Conservation (phyloP, 495 filamentous ascomycete species). For the Apodospora peruviana region DNA sequence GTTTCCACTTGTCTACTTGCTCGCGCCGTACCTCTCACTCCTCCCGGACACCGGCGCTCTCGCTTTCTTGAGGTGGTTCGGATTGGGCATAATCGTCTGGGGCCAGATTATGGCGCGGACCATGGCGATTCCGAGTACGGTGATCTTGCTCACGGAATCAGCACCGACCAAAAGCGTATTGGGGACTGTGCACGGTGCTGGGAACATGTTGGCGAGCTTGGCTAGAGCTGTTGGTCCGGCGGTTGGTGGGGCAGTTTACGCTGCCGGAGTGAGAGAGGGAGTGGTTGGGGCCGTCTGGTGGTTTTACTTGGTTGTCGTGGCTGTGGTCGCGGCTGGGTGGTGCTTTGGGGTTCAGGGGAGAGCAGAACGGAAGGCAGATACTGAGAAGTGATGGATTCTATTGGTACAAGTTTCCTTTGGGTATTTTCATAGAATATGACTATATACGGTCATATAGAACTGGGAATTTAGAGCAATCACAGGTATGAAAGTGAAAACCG, state of each 20-base stretch:
- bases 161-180: conserved; percentile 57
- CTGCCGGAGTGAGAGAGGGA: conserved; percentile 57
- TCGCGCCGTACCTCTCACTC: conserved; percentile 62
- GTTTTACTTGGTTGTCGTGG: conserved; percentile 38
- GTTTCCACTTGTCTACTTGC: conserved; percentile 60
- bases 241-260: conserved; percentile 59
- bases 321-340: conserved; percentile 13
- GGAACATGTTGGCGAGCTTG: conserved; percentile 55
- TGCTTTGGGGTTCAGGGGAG: conserved; percentile 5
- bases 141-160: conserved; percentile 66
- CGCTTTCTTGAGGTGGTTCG: conserved; percentile 39
- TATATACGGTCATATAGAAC: too few species aligned
- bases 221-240: conserved; percentile 62
- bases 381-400: background rate
- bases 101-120: conserved; percentile 68
- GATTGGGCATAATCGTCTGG: conserved; percentile 58
- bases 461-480: too few species aligned
- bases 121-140: conserved; percentile 61
- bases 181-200: conserved; percentile 66
- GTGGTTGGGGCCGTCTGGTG: conserved; percentile 69
- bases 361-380: background rate
- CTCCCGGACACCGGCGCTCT: conserved; percentile 22
- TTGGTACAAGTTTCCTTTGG: too few species aligned
- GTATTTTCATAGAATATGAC: background rate
- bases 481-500: too few species aligned